Percentiles rank a stretch among this genome's conserved stretches.
These are phyloP conservation scores for Xylariaceae sp. DNA, from an alignment of 2,329 filamentous ascomycete genomes.

Conservation along the genomic window DNA sequence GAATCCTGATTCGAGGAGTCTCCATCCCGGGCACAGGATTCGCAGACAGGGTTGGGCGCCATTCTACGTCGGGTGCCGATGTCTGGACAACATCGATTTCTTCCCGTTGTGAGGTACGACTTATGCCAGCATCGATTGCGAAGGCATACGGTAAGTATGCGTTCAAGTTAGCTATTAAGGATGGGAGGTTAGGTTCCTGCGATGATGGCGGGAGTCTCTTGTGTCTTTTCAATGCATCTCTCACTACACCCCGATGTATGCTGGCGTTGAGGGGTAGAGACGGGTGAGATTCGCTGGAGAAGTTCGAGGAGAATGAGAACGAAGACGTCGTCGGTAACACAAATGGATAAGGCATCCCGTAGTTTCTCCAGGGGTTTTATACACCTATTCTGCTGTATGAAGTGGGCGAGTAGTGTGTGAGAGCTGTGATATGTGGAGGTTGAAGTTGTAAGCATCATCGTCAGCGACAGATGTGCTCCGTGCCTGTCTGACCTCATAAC, in stretches of 20 bases:
- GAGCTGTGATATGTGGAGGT: not conserved
- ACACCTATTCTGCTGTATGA: not conserved
- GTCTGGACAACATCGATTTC: constrained; percentile 63
- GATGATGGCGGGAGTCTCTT: constrained; percentile 73
- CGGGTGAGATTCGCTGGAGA: constrained; percentile 77
- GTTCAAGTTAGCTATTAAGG: constrained; percentile 63
- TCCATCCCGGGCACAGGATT: constrained; percentile 60
- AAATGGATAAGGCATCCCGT: constrained; percentile 81
- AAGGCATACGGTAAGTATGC: constrained; percentile 81
- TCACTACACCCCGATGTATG: constrained; percentile 75
- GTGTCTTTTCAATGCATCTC: constrained; percentile 79
- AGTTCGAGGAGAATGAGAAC: constrained; percentile 72
- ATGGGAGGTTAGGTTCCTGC: constrained; percentile 64
- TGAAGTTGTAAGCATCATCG: not conserved
- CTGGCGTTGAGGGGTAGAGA: constrained; percentile 79
- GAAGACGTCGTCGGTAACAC: constrained; percentile 82
- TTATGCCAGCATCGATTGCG: constrained; percentile 68
- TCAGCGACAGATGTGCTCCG: not conserved
- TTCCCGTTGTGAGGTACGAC: constrained; percentile 51
- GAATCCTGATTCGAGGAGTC: constrained; percentile 60
- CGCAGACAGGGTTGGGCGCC: constrained; percentile 73
- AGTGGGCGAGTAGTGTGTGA: not conserved
- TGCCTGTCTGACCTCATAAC: not conserved
- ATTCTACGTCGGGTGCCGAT: constrained; percentile 62
- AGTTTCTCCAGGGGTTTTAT: not conserved